Conservation (phyloP, 345 rosid genomes). For the Citrus glauca region DNA sequence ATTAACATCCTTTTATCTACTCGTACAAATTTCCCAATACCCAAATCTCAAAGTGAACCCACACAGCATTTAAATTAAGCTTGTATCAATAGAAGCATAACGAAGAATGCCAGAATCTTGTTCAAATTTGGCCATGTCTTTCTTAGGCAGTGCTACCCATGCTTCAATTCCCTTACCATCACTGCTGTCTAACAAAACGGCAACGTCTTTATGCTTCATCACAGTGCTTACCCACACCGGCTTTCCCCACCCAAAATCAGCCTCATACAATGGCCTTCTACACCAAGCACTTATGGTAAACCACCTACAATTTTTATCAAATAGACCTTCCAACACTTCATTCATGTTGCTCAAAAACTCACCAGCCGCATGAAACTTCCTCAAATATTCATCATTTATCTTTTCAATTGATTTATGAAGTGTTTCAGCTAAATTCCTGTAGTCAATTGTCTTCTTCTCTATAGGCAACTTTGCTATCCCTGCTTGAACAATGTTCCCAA, state of each 20-base stretch:
- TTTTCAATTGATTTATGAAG: constrained; percentile 10
- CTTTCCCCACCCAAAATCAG: constrained; percentile 29
- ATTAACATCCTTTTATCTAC: too few species aligned
- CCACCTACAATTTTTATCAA: neutral
- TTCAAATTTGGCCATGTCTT: constrained; percentile 22
- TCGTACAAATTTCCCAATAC: too few species aligned
- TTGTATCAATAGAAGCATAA: constrained; percentile 5
- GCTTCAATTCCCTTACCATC: constrained; percentile 28
- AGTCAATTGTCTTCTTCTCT: neutral
- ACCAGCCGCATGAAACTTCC: neutral
- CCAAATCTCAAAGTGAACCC: too few species aligned
- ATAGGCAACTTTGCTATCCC: constrained; percentile 18
- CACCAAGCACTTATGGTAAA: constrained; percentile 14
- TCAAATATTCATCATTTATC: too few species aligned
- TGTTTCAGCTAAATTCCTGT: constrained; percentile 1
- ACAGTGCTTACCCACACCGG: constrained; percentile 19
- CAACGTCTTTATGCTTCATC: neutral
- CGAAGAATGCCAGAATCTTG: constrained; percentile 9
- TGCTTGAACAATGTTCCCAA: constrained; percentile 5
- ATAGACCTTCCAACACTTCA: neutral
- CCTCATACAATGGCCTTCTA: constrained; percentile 20
- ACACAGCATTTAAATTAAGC: too few species aligned
- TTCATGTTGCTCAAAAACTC: neutral
- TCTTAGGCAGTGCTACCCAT: constrained; percentile 23
- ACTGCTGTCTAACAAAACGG: constrained; percentile 8